These are phyloP conservation scores for Dictyostelium brefeldianum DNA, from an alignment of 78 protist genomes.

Conservation along the genomic window DNA sequence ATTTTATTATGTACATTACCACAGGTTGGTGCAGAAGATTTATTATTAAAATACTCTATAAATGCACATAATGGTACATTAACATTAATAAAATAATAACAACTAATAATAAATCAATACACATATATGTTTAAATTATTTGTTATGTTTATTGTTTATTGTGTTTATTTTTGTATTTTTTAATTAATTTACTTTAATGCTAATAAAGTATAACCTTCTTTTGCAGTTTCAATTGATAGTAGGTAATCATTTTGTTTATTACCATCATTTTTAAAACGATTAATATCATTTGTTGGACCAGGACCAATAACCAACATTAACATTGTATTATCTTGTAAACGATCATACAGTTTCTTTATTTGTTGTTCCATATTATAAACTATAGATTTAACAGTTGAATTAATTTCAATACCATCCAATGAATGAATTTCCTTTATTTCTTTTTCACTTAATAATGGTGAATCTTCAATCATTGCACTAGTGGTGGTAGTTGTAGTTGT, in stretches of 20 bases:
- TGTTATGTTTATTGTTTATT: neutral
- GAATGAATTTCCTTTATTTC: neutral
- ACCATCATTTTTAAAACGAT: constrained; percentile 12
- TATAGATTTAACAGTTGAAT: neutral
- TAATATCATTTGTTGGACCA: constrained; percentile 60
- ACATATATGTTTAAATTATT: neutral
- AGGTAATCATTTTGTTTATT: constrained; percentile 17
- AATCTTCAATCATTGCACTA: neutral
- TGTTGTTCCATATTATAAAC: constrained; percentile 15
- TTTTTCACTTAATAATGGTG: constrained; percentile 1
- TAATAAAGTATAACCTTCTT: constrained; percentile 64
- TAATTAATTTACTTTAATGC: constrained; percentile 17
- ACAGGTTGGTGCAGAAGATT: neutral
- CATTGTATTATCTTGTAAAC: constrained; percentile 32
- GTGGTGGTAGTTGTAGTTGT: neutral
- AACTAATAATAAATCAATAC: neutral
- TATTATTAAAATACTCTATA: no score
- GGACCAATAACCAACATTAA: constrained; percentile 47
- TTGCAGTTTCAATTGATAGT: constrained; percentile 12
- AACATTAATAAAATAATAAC: neutral
- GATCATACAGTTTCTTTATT: constrained; percentile 21
- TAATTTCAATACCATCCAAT: constrained; percentile 21
- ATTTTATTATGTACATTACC: neutral
- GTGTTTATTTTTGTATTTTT: neutral
- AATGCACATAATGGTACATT: no score